A percentile compares a stretch with the other conserved stretches of the same genome.
phyloP scores from a whole-genome alignment of 2,329 filamentous ascomycete species.

The Claviceps capensis region DNA sequence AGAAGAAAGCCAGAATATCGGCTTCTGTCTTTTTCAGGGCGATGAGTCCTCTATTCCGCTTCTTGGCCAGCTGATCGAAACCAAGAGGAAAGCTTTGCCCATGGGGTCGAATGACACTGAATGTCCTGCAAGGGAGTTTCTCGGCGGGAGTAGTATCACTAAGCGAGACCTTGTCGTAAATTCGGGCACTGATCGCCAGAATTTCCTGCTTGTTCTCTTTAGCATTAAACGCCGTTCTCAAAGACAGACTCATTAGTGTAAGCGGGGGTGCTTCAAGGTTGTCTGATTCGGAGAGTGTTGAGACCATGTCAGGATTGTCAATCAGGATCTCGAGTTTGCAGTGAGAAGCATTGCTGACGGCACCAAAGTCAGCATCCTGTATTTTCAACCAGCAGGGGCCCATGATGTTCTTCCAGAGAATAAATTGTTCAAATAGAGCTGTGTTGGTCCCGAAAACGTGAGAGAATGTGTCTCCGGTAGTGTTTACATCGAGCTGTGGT shows the following conservation, averaged over 20 bases:
- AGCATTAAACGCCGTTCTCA: slow-evolving; percentile 77
- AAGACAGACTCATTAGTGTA: slow-evolving; percentile 87
- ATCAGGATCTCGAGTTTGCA: slow-evolving; percentile 89
- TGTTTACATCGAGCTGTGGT: slow-evolving; percentile 54
- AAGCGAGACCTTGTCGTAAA: slow-evolving; percentile 83
- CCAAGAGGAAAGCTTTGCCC: slow-evolving; percentile 67
- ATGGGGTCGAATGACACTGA: slow-evolving; percentile 78
- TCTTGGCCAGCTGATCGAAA: slow-evolving; percentile 63
- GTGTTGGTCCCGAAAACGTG: slow-evolving; percentile 91
- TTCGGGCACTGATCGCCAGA: slow-evolving; percentile 74
- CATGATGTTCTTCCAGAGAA: slow-evolving; percentile 98
- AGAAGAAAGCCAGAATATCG: slow-evolving; percentile 74
- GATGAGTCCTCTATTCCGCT: slow-evolving; percentile 62
- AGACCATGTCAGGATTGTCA: slow-evolving; percentile 62
- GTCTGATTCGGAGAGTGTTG: slow-evolving; percentile 61
- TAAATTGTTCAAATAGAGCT: slow-evolving; percentile 91
- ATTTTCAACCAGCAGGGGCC: slow-evolving; percentile 96
- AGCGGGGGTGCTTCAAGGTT: slow-evolving; percentile 72
- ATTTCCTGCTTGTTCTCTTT: slow-evolving; percentile 97
- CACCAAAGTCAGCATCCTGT: slow-evolving; percentile 66
- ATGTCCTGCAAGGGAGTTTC: slow-evolving; percentile 76
- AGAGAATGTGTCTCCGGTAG: slow-evolving; percentile 78
- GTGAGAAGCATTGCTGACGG: slow-evolving; percentile 86
- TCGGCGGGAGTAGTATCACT: slow-evolving; percentile 81
- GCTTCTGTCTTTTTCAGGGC: slow-evolving; percentile 73